Evolutionary conservation across 805 yeast genomes (phyloP), one percentile per base, ranked within the genome.

Genomic region (Kuraishia capsulata): DNA sequence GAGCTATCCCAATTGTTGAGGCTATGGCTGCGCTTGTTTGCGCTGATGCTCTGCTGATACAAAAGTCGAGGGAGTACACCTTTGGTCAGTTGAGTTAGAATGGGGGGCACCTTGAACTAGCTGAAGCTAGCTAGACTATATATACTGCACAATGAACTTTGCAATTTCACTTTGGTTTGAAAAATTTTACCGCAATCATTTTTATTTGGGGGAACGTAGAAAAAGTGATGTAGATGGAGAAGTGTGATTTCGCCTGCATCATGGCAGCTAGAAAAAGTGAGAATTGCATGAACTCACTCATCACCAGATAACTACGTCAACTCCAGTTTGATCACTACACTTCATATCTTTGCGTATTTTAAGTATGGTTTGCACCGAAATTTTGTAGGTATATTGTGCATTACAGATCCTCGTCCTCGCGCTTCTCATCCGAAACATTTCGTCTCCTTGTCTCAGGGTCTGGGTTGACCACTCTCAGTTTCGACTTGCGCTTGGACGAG

Each of bases 1-100:
- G 98, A 61, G 98, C 98, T 30, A 87, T 92, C 44, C 97, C 98
- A 38, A 92, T 92, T 53, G 97, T 92, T 23, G 98, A 92, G 67
- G 86, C 97, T 30, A 90, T 92, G 97, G 76, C 97, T 36, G 92
- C 97, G n/a, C 69, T 92, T 47, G 96, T 87, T 2, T 62, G 90
- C 45, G 90, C 90, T 32, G 98, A 92, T 59, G 78, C 85, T 40
- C 64, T 83, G 41, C 63, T 92, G 64, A 72, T 89, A 35, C 98
- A 90, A 65, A 81, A 84, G 60, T 69, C 95, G 24, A 78, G 98
- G 61, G 87, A 82, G 48, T 72, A 65, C 38, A 69, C 77, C 33
- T 58, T 53, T 37, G 60, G 58, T 33, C 30, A n/a, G n/a, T n/a
- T n/a, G n/a, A n/a, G n/a, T n/a, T n/a, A n/a, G n/a, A n/a, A n/a